Base-by-base conservation (phyloP, 208 protist species). In the Phytomonas sp. region DNA sequence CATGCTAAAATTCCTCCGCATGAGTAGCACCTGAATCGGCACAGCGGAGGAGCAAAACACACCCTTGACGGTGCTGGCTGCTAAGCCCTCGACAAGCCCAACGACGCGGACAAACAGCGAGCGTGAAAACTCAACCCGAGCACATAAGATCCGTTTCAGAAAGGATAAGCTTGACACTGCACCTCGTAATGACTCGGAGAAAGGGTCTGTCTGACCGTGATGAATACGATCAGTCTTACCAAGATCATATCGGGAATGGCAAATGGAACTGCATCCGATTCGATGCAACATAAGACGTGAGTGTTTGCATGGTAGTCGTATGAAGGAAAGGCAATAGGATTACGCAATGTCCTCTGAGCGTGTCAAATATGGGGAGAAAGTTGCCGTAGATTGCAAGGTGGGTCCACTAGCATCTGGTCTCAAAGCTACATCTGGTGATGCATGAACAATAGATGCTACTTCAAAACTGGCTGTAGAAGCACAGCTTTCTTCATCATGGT, bases 301-400 rank as follows among this genome's bases (percentile, higher is more conserved):
- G 36, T 4, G 9, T 9, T 40, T 4, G 36, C 4, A 34, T 61
- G 36, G 65, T 67, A 69, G 3, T 67, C 87, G 82, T 59, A 90
- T 34, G 56, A 68, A 89, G 0, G 84, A 88, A 1, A 82, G 71
- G 30, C 75, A 56, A 70, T 78, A 87, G 6, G 82, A 82, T 23
- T 69, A 66, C 26, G 51, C 60, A 29, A 40, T 78, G 13, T 74
- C 72, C 30, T 77, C 70, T 28, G 65, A 59, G 11, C 68, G 65
- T n/a, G 43, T 36, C 0, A 68, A 30, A 36, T 80, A 56, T 0
- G 62, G 66, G 32, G 67, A 67, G 69, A 81, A 68, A 13, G 72
- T 46, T 8, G 83, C 30, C 23, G 62, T 76, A 9, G 68, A 17
- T 1, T 2, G 15, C 40, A 8, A 46, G 11, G 11, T 46, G 40